phyloP scores from a whole-genome alignment of 371 early-diverging fungal species.

The Mortierella sp. region DNA sequence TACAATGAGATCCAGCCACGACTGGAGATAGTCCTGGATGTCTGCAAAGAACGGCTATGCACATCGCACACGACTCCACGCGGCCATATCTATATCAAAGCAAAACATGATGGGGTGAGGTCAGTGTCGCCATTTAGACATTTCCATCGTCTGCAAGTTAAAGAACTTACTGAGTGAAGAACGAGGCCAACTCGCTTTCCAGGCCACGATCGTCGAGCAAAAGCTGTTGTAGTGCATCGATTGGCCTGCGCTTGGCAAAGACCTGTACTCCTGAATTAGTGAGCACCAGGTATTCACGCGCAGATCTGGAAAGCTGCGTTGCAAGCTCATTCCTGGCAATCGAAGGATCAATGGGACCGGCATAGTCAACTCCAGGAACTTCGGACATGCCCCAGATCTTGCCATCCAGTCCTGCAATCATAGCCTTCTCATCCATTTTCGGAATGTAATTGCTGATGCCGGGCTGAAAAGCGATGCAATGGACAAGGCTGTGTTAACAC shows the following conservation, averaged over 20 bases:
- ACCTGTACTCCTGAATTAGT: slow-evolving; percentile 74
- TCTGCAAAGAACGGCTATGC: slow-evolving; percentile 43
- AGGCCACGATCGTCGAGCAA: slow-evolving; percentile 47
- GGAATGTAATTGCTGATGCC: slow-evolving; percentile 35
- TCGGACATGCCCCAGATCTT: slow-evolving; percentile 86
- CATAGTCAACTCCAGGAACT: slow-evolving; percentile 45
- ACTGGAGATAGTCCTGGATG: slow-evolving; percentile 37
- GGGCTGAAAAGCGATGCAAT: neutral
- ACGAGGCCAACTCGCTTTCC: slow-evolving; percentile 60
- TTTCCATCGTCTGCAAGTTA: no score
- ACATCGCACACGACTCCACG: slow-evolving; percentile 52
- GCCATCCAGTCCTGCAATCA: slow-evolving; percentile 69
- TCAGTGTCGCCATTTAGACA: no score
- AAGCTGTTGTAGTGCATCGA: slow-evolving; percentile 73
- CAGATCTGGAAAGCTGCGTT: slow-evolving; percentile 65
- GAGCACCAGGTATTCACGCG: slow-evolving; percentile 76
- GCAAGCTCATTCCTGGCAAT: slow-evolving; percentile 71
- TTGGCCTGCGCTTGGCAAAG: slow-evolving; percentile 77
- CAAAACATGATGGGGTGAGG: slow-evolving; percentile 56
- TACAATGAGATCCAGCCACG: slow-evolving; percentile 46
- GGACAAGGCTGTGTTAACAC: neutral
- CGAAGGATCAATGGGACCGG: slow-evolving; percentile 38
- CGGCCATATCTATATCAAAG: slow-evolving; percentile 25
- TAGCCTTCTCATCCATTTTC: slow-evolving; percentile 50
- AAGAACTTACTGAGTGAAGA: slow-evolving; percentile 66